Evolutionary conservation across 106 monocot genomes (phyloP), one percentile per base, ranked within the genome.

Genomic region (Dendrobium chrysotoxum): DNA sequence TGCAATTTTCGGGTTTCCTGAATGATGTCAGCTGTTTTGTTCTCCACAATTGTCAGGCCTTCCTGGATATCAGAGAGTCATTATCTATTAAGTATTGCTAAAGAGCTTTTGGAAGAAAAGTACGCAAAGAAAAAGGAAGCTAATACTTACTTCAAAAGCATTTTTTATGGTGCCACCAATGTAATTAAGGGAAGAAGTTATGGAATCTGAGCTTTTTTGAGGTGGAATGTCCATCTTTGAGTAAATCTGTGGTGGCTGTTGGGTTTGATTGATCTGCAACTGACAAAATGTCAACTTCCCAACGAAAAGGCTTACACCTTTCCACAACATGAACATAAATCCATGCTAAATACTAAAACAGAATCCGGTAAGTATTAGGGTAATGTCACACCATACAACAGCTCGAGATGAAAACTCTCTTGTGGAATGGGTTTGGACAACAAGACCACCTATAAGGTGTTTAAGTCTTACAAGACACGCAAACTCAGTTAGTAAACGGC

Each of bases 151-250:
- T 82, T 92, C 98, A 17, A 98, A 42, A 44, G 86, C 83, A 82
- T 89, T 92, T 80, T 82, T 87, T 28, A 93, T 88, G 79, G 86
- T 91, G 30, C 93, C 91, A 44, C 96, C 85, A 50, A 98, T 92
- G 79, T 92, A 83, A 40, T 87, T 92, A 57, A 93, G 87, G 15
- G 93, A 93, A 73, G 91, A 88, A 71, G 91, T 80, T n/a, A 93
- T 77, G 64, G 89, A 80, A 76, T 93, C 96, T 81, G 91, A 83
- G 53, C 90, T 79, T 81, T 85, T 96, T 38, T 93, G 89, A 40
- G 82, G 77, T 53, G 90, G 83, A 72, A 79, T 84, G n/a, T 89
- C 93, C 12, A 68, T 81, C 78, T 91, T 89, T 57, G 57, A 28
- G 66, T 79, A 50, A 35, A 42, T 66, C 16, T 81, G 77, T 53